Conservation (phyloP, 108 stramenopile genomes). For the Cyclotella kingstonii region DNA sequence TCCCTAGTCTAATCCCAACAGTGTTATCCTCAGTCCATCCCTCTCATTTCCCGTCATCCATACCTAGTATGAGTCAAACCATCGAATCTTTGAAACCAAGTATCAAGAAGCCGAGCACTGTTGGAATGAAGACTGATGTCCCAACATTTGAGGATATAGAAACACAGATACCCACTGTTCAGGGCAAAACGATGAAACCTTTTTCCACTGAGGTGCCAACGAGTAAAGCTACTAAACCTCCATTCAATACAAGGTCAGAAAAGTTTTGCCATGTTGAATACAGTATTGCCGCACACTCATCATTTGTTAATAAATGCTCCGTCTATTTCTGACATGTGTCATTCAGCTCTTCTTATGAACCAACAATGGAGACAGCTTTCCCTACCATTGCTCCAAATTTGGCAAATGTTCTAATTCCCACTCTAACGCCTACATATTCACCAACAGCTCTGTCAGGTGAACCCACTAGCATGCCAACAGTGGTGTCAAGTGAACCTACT, state of each 20-base stretch:
- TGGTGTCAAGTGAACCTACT: too few species aligned
- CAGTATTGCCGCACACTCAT: too few species aligned
- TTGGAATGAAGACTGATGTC: background rate
- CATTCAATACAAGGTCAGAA: background rate
- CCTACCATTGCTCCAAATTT: too few species aligned
- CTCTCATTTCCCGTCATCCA: background rate
- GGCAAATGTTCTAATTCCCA: too few species aligned
- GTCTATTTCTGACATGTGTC: too few species aligned
- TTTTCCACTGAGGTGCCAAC: background rate
- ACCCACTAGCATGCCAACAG: too few species aligned
- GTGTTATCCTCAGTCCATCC: background rate
- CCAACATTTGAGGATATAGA: background rate
- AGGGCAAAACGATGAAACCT: background rate
- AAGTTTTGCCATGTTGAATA: too few species aligned
- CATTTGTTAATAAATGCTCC: too few species aligned
- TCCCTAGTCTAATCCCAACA: background rate
- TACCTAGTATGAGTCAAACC: background rate
- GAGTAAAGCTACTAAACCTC: background rate
- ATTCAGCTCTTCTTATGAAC: too few species aligned
- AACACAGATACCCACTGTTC: background rate
- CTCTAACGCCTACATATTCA: too few species aligned
- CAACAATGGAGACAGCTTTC: too few species aligned
- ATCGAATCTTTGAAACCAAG: background rate
- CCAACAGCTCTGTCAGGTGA: too few species aligned
- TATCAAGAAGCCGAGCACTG: background rate